phyloP scores from a whole-genome alignment of 108 stramenopile species.

The Stephanodiscus triporus region DNA sequence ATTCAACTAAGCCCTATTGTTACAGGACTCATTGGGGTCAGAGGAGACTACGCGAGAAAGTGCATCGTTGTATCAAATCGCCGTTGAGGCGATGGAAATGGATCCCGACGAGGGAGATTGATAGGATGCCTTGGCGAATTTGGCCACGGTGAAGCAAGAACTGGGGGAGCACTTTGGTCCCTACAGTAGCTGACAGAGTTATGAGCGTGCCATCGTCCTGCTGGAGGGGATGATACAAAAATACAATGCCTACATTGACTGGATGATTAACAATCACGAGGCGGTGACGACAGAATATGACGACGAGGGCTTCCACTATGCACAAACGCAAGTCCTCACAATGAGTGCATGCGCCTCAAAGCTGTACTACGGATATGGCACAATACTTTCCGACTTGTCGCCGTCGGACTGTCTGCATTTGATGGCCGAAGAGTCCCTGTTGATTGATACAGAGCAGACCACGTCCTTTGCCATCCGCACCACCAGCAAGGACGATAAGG shows the following conservation, averaged over 20 bases:
- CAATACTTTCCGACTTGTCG: conserved; percentile 40
- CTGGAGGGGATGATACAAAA: conserved; percentile 34
- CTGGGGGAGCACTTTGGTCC: too few relatives aligned
- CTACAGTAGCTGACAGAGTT: conserved; percentile 18
- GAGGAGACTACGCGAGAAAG: conserved; percentile 40
- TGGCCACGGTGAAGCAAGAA: too few relatives aligned
- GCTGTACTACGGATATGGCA: conserved; percentile 64
- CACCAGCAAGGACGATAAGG: not conserved
- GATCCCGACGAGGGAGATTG: not conserved
- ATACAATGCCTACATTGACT: conserved; percentile 28
- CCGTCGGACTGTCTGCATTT: conserved; percentile 46
- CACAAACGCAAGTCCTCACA: conserved; percentile 9
- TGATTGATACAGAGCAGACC: conserved; percentile 51
- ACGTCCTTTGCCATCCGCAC: not conserved
- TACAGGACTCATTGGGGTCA: conserved; percentile 44
- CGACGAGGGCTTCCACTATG: conserved; percentile 9
- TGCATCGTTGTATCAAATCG: conserved; percentile 33
- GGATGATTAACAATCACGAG: not conserved
- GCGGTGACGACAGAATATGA: conserved; percentile 20
- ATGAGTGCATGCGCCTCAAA: conserved; percentile 47
- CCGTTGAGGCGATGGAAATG: conserved; percentile 22
- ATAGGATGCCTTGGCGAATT: not conserved
- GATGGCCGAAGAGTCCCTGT: conserved; percentile 56
- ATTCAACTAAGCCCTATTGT: conserved; percentile 52
- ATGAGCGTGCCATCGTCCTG: conserved; percentile 44